Conservation (phyloP, 148 eudicot species). For the Tetragonia tetragonoides region DNA sequence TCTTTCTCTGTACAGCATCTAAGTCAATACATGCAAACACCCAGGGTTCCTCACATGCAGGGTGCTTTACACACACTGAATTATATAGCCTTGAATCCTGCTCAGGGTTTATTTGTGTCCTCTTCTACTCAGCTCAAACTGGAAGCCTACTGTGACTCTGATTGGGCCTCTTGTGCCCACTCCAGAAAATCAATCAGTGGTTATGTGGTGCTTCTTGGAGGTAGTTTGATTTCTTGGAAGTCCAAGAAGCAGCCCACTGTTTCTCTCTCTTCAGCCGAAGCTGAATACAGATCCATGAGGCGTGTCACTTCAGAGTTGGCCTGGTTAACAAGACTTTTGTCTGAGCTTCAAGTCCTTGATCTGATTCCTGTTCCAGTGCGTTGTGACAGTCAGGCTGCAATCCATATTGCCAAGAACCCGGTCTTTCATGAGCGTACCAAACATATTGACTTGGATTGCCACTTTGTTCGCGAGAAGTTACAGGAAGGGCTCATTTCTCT, state of each 20-base stretch:
- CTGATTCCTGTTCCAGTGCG: too few relatives aligned
- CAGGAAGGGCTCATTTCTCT: too few relatives aligned
- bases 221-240: too few relatives aligned
- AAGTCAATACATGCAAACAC: not conserved
- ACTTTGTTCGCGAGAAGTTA: too few relatives aligned
- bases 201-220: not conserved
- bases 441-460: too few relatives aligned
- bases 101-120: not conserved
- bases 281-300: not conserved
- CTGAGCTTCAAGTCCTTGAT: too few relatives aligned
- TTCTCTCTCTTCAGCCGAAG: not conserved
- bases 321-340: not conserved
- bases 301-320: not conserved
- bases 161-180: not conserved
- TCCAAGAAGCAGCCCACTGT: not conserved
- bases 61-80: not conserved
- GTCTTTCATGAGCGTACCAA: too few relatives aligned
- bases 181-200: not conserved
- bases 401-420: too few relatives aligned
- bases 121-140: not conserved
- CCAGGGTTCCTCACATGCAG: not conserved
- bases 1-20: not conserved
- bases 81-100: not conserved
- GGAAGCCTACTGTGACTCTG: not conserved
- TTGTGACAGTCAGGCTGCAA: too few relatives aligned